Base-by-base conservation (phyloP, 2,329 filamentous ascomycete species). In the Cladosporium halotolerans region DNA sequence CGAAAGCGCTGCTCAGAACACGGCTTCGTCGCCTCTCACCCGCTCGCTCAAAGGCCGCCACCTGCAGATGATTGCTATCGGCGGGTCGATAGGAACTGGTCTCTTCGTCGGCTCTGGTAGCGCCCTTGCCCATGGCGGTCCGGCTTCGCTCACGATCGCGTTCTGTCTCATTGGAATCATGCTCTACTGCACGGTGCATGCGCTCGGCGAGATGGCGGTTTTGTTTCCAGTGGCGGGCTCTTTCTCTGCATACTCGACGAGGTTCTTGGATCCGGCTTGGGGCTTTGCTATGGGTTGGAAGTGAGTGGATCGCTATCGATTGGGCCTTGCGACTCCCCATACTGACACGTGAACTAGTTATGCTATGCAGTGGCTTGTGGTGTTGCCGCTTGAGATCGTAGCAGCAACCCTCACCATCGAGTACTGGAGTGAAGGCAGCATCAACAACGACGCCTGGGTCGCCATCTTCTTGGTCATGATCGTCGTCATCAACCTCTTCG, bases 51-150 rank as follows among this genome's bases (percentile, higher is more conserved):
- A 95, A 72, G 83, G 84, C 16, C 79, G 90, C 45, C 92, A 97
- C 75, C 68, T 96, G 67, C 91, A 96, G 74, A 96, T 96, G 92
- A 96, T 96, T 76, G 92, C 92, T 11, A 95, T 96, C 61, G 90
- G 90, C 63, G 90, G 89, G 43, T 92, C 87, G 9, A 95, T 96
- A 63, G 66, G 66, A 45, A 63, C 66, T 40, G 66, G 66, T 55
- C 60, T 69, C 33, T 69, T 69, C 60, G 64, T 69, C 45, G 67
- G 66, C 33, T 63, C 62, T 14, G 67, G 67, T 16, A 56, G 50
- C 36, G 63, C 66, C 8, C 58, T 69, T n/a, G 58, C 62, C 9
- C 57, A 55, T 39, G 67, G 65, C 39, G 67, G 67, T 11, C 67
- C 67, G n/a, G 66, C 65, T 3, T 65, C 65, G 3, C 56, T 69